These are phyloP conservation scores for Nakazawaea wyomingensis DNA, from an alignment of 805 yeast species.

Conservation along the genomic window DNA sequence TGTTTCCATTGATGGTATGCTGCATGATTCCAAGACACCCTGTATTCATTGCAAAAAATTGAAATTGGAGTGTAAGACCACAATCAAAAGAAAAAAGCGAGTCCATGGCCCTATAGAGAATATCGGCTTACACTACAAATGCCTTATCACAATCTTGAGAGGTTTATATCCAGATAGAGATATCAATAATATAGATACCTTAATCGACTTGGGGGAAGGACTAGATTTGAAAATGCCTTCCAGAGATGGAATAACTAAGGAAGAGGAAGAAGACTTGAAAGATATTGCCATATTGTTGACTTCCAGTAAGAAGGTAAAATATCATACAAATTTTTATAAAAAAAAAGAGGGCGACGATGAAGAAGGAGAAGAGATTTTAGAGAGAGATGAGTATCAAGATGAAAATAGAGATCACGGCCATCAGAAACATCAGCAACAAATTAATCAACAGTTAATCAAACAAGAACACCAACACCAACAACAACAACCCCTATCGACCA, in stretches of 20 bases:
- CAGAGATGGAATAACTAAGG: conserved; percentile 9
- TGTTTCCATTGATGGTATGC: conserved; percentile 2
- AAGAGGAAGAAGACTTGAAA: conserved; percentile 11
- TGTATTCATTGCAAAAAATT: conserved; percentile 15
- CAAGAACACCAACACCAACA: neutral
- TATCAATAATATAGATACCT: conserved; percentile 16
- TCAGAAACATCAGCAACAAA: no score
- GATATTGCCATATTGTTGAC: conserved; percentile 14
- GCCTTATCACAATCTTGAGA: conserved; percentile 14
- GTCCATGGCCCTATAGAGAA: conserved; percentile 17
- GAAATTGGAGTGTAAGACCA: conserved; percentile 16
- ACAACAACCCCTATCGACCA: neutral
- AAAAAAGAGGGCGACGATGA: conserved; percentile 4
- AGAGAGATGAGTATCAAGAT: neutral
- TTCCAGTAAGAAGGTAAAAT: conserved; percentile 8
- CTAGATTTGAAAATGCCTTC: conserved; percentile 17
- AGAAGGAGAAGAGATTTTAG: neutral
- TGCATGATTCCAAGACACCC: conserved; percentile 11
- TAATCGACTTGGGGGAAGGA: conserved; percentile 16
- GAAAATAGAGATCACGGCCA: no score
- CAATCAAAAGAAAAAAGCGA: conserved; percentile 18
- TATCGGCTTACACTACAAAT: conserved; percentile 19
- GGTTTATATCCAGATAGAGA: conserved; percentile 18
- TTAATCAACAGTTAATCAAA: no score
- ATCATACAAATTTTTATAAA: neutral